Evolutionary conservation across 2,329 filamentous ascomycete species (phyloP).

Genomic region (Aspergillus sojae): DNA sequence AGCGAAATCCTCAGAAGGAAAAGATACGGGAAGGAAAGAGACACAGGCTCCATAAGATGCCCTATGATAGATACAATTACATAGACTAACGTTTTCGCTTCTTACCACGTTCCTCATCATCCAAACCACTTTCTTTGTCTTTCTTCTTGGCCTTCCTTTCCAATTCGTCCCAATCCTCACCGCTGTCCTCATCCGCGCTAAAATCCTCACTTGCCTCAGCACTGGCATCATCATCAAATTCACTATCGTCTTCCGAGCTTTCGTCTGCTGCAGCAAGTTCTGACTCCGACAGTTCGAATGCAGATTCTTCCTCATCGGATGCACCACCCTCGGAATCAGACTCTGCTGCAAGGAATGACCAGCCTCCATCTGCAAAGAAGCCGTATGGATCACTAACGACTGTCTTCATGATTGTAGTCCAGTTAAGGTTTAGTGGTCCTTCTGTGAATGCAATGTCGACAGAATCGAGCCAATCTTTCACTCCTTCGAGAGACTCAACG

Average conservation of each 20-base stretch:
- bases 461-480: constrained; percentile 97
- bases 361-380: constrained; percentile 94
- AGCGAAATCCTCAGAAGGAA: not conserved
- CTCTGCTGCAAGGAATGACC: constrained; percentile 87
- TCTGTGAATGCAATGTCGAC: constrained; percentile 94
- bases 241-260: constrained; percentile 83
- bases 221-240: constrained; percentile 89
- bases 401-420: constrained; percentile 99
- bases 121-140: constrained; percentile 57
- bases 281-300: constrained; percentile 86
- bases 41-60: not conserved
- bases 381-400: constrained; percentile 90
- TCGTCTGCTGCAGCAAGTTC: constrained; percentile 75
- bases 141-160: constrained; percentile 79
- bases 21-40: constrained; percentile 4
- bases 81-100: constrained; percentile 69
- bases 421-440: constrained; percentile 95
- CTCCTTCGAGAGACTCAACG: constrained; percentile 88
- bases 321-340: constrained; percentile 80
- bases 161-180: constrained; percentile 92
- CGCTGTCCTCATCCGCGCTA: constrained; percentile 68
- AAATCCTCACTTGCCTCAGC: constrained; percentile 71
- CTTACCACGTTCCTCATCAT: constrained; percentile 64
- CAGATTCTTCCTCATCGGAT: constrained; percentile 82
- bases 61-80: not conserved